Base-by-base conservation (phyloP, 1,284 basidiomycete species). In the Omphalotus olearius region DNA sequence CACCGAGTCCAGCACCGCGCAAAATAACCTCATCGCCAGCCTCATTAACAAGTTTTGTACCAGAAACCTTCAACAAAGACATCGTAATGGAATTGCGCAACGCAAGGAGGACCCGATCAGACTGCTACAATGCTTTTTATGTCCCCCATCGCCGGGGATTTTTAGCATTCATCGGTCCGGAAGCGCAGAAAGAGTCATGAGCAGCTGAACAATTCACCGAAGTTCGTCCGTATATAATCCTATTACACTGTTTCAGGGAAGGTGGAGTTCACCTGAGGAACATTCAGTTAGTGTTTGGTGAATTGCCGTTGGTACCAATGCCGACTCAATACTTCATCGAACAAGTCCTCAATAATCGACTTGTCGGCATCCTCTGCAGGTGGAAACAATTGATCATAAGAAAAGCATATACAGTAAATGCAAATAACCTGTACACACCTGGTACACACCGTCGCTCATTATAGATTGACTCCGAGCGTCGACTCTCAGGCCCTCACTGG, bases 1-100 rank as follows among this genome's bases (percentile, higher is more conserved):
- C 83, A 56, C 83, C 84, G 26, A 86, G 68, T 33, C 85, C 85
- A 39, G 83, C 83, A 36, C 85, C 85, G 25, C 82, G 72, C 50
- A 87, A 71, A 56, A 83, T 70, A 50, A 85, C 70, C 55, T 82
- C 76, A 39, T 79, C 69, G 16, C 73, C 79, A 41, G 76, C 64
- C 42, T 70, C 73, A 60, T 84, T 74, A 49, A 85, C 74, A 55
- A 85, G 71, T 58, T 76, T 80, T 6, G 73, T 80, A 20, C 79
- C 80, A 38, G 67, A 69, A 13, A 85, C 76, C 57, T 71, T 76
- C 40, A 86, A 67, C 55, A 78, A 73, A 51, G 78, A 72, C 70
- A 71, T 71, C 14, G 26, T 39, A 23, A n/a, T 14, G 10, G 35
- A 25, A 36, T 18, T 6, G 9, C 6, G 30, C 9, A 23, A 33